These are phyloP conservation scores for Mycena crocata DNA, from an alignment of 768 basidiomycete species.

Conservation along the genomic window DNA sequence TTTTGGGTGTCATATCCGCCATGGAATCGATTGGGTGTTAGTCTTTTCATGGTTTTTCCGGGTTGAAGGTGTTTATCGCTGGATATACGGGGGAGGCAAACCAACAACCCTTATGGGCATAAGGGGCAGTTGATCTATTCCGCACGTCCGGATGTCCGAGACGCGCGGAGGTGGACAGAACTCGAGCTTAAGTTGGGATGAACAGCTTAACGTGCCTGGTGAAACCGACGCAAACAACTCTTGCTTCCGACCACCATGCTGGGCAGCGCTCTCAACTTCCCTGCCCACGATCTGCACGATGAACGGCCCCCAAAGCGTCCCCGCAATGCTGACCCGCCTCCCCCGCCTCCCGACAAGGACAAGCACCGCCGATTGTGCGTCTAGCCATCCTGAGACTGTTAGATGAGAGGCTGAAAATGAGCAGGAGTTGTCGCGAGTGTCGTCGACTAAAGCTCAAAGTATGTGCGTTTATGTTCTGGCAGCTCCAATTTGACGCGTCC, in stretches of 20 bases:
- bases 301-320: constrained; percentile 48
- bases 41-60: too few relatives aligned
- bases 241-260: constrained; percentile 32
- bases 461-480: constrained; percentile 26
- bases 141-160: constrained; percentile 5
- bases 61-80: too few relatives aligned
- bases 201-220: constrained; percentile 23
- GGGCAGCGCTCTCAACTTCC: constrained; percentile 33
- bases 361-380: constrained; percentile 58
- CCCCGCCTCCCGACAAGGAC: constrained; percentile 51
- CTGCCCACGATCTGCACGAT: constrained; percentile 37
- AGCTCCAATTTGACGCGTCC: constrained; percentile 17
- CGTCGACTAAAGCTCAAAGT: constrained; percentile 66
- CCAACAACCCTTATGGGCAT: constrained; percentile 2
- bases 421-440: too few relatives aligned
- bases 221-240: constrained; percentile 16
- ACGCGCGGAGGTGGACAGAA: constrained; percentile 9
- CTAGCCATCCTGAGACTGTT: too few relatives aligned
- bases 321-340: constrained; percentile 37
- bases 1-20: too few relatives aligned
- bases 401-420: too few relatives aligned
- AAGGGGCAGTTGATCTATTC: neutral
- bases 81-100: too few relatives aligned
- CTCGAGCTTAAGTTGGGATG: constrained; percentile 24
- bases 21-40: too few relatives aligned